Evolutionary conservation across 2,329 filamentous ascomycete genomes (phyloP).

Genomic region (Cladophialophora carrionii): DNA sequence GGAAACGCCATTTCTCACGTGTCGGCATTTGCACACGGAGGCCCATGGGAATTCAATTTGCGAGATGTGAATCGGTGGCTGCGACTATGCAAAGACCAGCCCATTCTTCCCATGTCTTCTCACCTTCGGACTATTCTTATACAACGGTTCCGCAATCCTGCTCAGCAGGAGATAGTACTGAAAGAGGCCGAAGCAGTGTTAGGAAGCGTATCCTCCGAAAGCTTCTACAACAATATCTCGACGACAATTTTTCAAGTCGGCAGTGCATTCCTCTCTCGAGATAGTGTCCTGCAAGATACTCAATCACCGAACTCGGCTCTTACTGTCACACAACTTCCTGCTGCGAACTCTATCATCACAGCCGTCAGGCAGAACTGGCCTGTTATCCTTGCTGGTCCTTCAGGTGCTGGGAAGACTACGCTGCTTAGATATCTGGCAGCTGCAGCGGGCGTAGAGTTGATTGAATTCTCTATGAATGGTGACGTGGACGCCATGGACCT

Average conservation of each 20-base stretch:
- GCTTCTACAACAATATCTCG: slow-evolving; percentile 73
- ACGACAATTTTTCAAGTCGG: slow-evolving; percentile 74
- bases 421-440: slow-evolving; percentile 81
- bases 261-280: slow-evolving; percentile 69
- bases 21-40: slow-evolving; percentile 59
- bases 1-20: slow-evolving; percentile 69
- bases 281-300: slow-evolving; percentile 47
- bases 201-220: slow-evolving; percentile 41
- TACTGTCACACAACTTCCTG: slow-evolving; percentile 57
- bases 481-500: slow-evolving; percentile 98
- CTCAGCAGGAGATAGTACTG: slow-evolving; percentile 68
- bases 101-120: slow-evolving; percentile 67
- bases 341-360: slow-evolving; percentile 83
- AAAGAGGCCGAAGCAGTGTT: slow-evolving; percentile 49
- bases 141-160: slow-evolving; percentile 78
- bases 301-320: slow-evolving; percentile 43
- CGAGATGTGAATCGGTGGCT: slow-evolving; percentile 90
- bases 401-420: slow-evolving; percentile 84
- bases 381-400: slow-evolving; percentile 81
- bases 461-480: slow-evolving; percentile 86
- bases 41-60: slow-evolving; percentile 95
- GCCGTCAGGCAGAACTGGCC: slow-evolving; percentile 86
- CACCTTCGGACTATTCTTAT: slow-evolving; percentile 81
- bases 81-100: slow-evolving; percentile 61
- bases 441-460: slow-evolving; percentile 71